Conservation (phyloP, 345 rosid genomes). For the Citrus australasica region DNA sequence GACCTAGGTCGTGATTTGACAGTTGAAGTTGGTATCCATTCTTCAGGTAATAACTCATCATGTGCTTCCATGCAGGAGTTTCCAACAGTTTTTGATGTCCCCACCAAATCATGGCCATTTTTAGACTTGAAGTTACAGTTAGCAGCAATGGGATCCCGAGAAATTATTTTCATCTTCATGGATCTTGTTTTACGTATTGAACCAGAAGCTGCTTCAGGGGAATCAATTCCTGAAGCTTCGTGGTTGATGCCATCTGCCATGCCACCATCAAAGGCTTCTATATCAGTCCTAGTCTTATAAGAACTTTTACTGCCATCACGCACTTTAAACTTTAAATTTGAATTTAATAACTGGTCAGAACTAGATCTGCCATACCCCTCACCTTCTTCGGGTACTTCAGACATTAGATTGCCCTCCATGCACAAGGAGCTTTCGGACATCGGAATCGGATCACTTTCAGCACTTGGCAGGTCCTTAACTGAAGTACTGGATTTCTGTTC, state of each 20-base stretch:
- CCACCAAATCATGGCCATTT: constrained; percentile 36
- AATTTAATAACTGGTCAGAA: constrained; percentile 16
- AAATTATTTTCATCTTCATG: constrained; percentile 50
- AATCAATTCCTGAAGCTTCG: constrained; percentile 27
- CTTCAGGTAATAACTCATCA: constrained; percentile 41
- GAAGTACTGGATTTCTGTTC: constrained; percentile 29
- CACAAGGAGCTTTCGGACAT: constrained; percentile 23
- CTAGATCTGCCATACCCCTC: constrained; percentile 29
- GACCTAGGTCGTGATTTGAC: constrained; percentile 49
- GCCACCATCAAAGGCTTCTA: constrained; percentile 19
- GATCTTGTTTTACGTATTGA: constrained; percentile 65
- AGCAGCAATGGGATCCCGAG: constrained; percentile 33
- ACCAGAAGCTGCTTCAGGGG: constrained; percentile 41
- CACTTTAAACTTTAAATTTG: constrained; percentile 16
- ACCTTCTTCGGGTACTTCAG: constrained; percentile 19
- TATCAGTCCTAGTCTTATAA: constrained; percentile 19
- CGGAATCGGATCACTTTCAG: constrained; percentile 22
- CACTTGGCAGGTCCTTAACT: constrained; percentile 29
- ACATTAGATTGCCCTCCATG: constrained; percentile 19
- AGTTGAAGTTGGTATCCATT: constrained; percentile 65
- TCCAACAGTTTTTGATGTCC: constrained; percentile 35
- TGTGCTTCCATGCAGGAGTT: constrained; percentile 28
- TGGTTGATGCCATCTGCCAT: constrained; percentile 23
- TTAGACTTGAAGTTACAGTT: constrained; percentile 29
- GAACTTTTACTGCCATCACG: constrained; percentile 15